Percentiles rank a stretch among this genome's conserved stretches.
phyloP scores from a whole-genome alignment of 2,329 filamentous ascomycete species.

The Monosporascus sp. region DNA sequence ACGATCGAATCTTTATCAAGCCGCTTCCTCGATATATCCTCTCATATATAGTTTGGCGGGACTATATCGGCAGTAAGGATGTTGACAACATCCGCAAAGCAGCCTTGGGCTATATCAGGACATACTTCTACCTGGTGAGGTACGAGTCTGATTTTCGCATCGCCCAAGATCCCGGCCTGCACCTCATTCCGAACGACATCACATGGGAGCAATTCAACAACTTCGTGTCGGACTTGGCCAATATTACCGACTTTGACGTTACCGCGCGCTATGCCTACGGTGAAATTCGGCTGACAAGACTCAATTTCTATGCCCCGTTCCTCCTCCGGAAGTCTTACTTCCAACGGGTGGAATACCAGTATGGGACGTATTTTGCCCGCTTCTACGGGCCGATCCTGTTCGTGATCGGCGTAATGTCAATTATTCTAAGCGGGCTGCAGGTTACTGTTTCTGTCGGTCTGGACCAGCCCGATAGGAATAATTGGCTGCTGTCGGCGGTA shows the following conservation, averaged over 20 bases:
- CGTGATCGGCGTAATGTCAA: slow-evolving; percentile 7
- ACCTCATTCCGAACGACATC: slow-evolving; percentile 8
- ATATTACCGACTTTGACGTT: slow-evolving; percentile 9
- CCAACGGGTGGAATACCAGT: slow-evolving; percentile 11
- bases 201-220: slow-evolving; percentile 14
- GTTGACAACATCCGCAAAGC: slow-evolving; percentile 5
- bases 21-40: slow-evolving; percentile 26
- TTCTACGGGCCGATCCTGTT: slow-evolving; percentile 17
- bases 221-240: slow-evolving; percentile 6
- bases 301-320: slow-evolving; percentile 13
- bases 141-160: slow-evolving; percentile 32
- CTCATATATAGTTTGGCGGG: slow-evolving; percentile 20
- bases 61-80: slow-evolving; percentile 8
- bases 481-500: not conserved
- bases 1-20: slow-evolving; percentile 28
- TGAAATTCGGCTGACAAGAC: slow-evolving; percentile 10
- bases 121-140: slow-evolving; percentile 27
- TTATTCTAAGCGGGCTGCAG: slow-evolving; percentile 6
- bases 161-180: slow-evolving; percentile 18
- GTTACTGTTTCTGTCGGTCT: slow-evolving; percentile 1
- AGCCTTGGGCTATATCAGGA: slow-evolving; percentile 28
- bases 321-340: slow-evolving; percentile 10
- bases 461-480: not conserved
- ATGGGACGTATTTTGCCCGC: slow-evolving; percentile 12
- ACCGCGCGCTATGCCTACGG: slow-evolving; percentile 12